These are phyloP conservation scores for Pyrus betulifolia DNA, from an alignment of 306 rosid genomes.

Conservation along the genomic window DNA sequence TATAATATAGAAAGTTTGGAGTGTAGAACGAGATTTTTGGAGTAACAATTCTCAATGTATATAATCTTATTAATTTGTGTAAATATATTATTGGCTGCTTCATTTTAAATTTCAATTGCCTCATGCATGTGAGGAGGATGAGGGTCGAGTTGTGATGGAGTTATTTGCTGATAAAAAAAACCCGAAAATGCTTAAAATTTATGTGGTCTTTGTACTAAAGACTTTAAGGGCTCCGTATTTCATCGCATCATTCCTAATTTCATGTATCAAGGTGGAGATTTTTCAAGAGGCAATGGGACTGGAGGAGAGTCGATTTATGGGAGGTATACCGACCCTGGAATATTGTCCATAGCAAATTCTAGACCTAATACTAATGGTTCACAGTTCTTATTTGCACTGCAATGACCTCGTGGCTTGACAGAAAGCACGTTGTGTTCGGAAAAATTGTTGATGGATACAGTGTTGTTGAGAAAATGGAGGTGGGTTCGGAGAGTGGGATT, in stretches of 20 bases:
- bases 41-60: no score
- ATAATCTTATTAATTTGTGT: no score
- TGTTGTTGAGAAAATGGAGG: slow-evolving; percentile 71
- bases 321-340: slow-evolving; percentile 69
- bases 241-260: slow-evolving; percentile 70
- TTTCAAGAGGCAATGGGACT: slow-evolving; percentile 69
- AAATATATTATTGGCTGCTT: no score
- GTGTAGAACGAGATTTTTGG: no score
- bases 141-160: slow-evolving; percentile 72
- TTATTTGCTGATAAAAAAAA: slow-evolving; percentile 51
- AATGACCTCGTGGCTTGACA: no score
- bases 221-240: slow-evolving; percentile 59
- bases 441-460: slow-evolving; percentile 67
- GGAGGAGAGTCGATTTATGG: slow-evolving; percentile 93
- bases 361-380: slow-evolving; percentile 37
- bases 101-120: no score
- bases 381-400: no score
- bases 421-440: slow-evolving; percentile 87
- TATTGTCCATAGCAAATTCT: slow-evolving; percentile 82
- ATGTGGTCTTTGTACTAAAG: slow-evolving; percentile 79
- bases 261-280: slow-evolving; percentile 93
- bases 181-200: slow-evolving; percentile 86
- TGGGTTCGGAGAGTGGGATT: slow-evolving; percentile 45
- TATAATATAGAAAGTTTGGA: no score
- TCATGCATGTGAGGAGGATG: slow-evolving; percentile 14